Evolutionary conservation across 2,329 filamentous ascomycete genomes (phyloP), one percentile per base, ranked within the genome.

Genomic region (Biscogniauxia mediterranea): DNA sequence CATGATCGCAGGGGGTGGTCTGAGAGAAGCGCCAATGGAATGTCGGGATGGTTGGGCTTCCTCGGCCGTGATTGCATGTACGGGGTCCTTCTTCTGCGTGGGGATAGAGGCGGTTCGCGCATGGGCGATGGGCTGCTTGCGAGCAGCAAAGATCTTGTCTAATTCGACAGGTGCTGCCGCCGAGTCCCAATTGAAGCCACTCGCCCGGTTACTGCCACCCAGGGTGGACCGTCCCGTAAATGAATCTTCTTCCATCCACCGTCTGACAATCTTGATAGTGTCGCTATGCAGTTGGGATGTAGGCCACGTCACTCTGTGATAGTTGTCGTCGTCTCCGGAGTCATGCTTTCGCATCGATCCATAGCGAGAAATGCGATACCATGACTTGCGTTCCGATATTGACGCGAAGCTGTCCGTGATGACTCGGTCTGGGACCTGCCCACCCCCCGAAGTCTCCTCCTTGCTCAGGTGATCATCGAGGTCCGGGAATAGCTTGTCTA

Each of bases 191-290:
- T 86, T 84, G 71, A 89, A 89, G 65, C 84, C 79, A 38, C 79
- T 80, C 60, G 78, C 80, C 5, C 78, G 74, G 54, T 77, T 74
- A 0, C 78, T 68, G 23, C 79, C 79, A 7, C 79, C 80, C 9
- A 83, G 72, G 0, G 76, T 76, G 13, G 79, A 74, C 54, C 81
- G 80, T 1, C 85, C 83, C 1, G 82, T 77, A 26, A 85, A 83
- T 0, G 84, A 83, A 66, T 87, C 86, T 66, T 89, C 83, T 66
- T 88, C 84, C 80, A 89, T 86, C 87, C 87, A 90, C 25, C 85
- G 80, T 25, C 83, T 79, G 19, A 89, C 86, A 50, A 85, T 85
- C 60, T 82, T 80, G 61, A 86, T 78, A 1, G 82, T 84, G 8
- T 85, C 80, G 13, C 74, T 72, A 23, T 84, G 84, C 1, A 86